Evolutionary conservation across 306 rosid species (phyloP).

Genomic region (Cucumis hystrix): DNA sequence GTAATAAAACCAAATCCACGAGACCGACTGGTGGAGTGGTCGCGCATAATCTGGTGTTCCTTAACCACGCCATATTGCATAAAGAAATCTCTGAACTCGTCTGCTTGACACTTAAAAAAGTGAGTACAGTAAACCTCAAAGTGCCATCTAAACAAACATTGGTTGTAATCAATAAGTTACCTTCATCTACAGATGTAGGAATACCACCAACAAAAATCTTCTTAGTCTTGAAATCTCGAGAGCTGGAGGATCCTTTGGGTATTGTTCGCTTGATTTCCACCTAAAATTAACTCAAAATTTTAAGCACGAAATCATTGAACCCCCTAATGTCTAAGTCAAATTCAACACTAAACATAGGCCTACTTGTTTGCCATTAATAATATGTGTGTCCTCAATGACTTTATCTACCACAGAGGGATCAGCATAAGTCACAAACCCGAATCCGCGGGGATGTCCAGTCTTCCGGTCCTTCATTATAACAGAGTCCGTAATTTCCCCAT

Average conservation of each 20-base stretch:
- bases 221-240: conserved; percentile 83
- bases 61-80: conserved; percentile 32
- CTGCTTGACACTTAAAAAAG: conserved; percentile 62
- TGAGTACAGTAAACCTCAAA: conserved; percentile 61
- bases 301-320: not conserved
- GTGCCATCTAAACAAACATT: not conserved
- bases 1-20: conserved; percentile 69
- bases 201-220: conserved; percentile 92
- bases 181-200: conserved; percentile 79
- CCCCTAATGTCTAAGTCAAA: conserved; percentile 13
- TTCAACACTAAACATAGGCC: conserved; percentile 13
- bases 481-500: conserved; percentile 79
- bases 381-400: conserved; percentile 69
- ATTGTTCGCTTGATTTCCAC: conserved; percentile 97
- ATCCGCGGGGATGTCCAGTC: conserved; percentile 89
- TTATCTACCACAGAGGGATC: conserved; percentile 80
- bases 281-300: conserved; percentile 13
- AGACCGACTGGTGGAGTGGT: conserved; percentile 48
- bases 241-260: conserved; percentile 71
- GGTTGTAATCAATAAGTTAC: conserved; percentile 22
- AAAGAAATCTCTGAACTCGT: conserved; percentile 45
- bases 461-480: conserved; percentile 93
- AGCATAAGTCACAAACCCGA: conserved; percentile 80
- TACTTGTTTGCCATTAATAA: conserved; percentile 79
- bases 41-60: conserved; percentile 48